Evolutionary conservation across 805 yeast genomes (phyloP), one percentile per base, ranked within the genome.

Genomic region (Saccharomycopsis fibuligera): DNA sequence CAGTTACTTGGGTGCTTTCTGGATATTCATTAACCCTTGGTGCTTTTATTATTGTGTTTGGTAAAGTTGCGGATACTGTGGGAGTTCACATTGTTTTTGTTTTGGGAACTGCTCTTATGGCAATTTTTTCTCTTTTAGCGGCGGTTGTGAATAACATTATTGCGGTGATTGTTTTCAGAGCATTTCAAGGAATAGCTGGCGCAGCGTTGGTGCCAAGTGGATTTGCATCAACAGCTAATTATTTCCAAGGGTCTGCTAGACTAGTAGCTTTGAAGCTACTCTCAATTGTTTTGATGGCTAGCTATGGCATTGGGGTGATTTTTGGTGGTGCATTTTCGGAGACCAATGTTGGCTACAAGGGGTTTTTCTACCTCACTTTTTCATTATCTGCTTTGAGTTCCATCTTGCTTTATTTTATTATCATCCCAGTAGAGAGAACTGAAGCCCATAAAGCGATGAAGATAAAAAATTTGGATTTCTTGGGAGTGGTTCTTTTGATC

Each of bases 101-200:
- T 36, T 67, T 68, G 71, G 70, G 67, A 53, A 65, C 70, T 17
- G 62, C 69, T 37, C 66, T 67, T 41, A 68, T 69, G 73, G 72
- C 82, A 14, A 55, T 70, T 1, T 56, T 58, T 36, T 58, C 68
- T 3, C 56, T 72, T 14, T 55, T 71, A 3, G 54, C 62, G 53
- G 76, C 73, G 0, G 64, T 71, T 39, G 61, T 62, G 16, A 59
- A 66, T n/a, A 60, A 41, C 1, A 53, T 60, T 44, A 65, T 60
- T 38, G 70, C 60, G 1, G 56, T 73, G 44, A 67, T 71, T 46
- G 65, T 72, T 0, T 64, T 73, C 74, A 62, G 76, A 55, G 74
- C 75, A 1, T 45, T 73, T 1, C 78, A 73, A 55, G 78, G 77
- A 4, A 56, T 72, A 5, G 64, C 68, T 22, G 78, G 70, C 1